Base-by-base conservation (phyloP, 2,329 filamentous ascomycete genomes). In the Rhynchosporium secalis region DNA sequence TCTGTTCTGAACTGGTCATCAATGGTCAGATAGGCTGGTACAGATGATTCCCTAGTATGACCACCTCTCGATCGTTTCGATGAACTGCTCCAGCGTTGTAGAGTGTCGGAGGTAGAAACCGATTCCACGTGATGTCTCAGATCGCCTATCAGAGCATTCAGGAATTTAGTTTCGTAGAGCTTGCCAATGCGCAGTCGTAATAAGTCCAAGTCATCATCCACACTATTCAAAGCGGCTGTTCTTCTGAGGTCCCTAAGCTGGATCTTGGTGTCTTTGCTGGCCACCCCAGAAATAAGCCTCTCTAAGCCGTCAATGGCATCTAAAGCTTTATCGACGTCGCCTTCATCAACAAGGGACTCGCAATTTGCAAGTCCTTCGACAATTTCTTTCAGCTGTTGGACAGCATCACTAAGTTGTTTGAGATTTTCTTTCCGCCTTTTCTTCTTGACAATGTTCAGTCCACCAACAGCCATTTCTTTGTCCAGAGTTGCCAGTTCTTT, bases 381-480 rank as follows among this genome's bases (percentile, higher is more conserved):
- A 47, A 98, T 87, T 59, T 87, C 83, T 66, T 88, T 86, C 29
- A 99, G 81, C 73, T 99, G 95, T 69, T 88, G 82, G 2, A 96
- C 90, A 1, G 93, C 90, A 72, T 92, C 86, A 36, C 90, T 88
- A 15, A 99, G 79, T 74, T 91, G 90, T 62, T 88, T 84, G 4
- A 98, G 77, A 72, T 99, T 99, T 69, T 96, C 90, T 69, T 89
- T 85, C 58, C 91, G 85, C 57, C 90, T 85, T 68, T 91, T 86
- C 74, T 96, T 87, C 64, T 93, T 89, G 3, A 96, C 88, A 60
- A 97, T 88, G 69, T 95, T 88, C 36, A 99, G 76, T 0, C 95
- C 95, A 36, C 87, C 91, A 3, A 91, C 79, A 1, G 92, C 94
- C 75, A 98, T 91, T 69, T 97, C 92, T 61, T 89, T 82, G 72